Evolutionary conservation across 352 stramenopile species (phyloP), one percentile per base, ranked within the genome.

Genomic region (Phytophthora constricta): DNA sequence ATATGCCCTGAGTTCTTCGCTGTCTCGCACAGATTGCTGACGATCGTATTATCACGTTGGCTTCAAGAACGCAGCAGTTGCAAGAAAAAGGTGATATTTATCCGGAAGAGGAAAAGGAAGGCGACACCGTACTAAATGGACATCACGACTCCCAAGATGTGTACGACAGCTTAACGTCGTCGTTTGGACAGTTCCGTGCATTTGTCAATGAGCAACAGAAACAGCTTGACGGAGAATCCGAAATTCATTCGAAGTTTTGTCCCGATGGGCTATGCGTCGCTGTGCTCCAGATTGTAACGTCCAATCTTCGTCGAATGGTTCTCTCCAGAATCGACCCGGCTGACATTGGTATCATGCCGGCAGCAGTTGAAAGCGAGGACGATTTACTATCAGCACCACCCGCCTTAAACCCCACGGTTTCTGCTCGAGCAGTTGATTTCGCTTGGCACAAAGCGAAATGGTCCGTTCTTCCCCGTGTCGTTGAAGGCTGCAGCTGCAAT

Each of bases 401-500:
- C 48, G 82, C 78, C 1, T 77, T 95, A 19, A 76, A 89, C 43
- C 79, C 86, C 13, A 84, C 89, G 28, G 77, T 95, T 17, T 59
- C 64, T 26, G 80, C 70, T 95, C 14, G 89, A 96, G 52, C 75
- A 93, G 45, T 67, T 96, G 13, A 93, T 94, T n/a, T 77, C 82
- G 2, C 77, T 96, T 17, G 87, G 84, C 10, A 85, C 87, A 2
- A 96, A 95, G 54, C 81, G 87, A 13, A 92, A 76, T 13, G 87
- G 95, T 65, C 58, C 74, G 53, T 92, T 95, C 48, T 96, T 95
- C 61, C 69, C 79, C 0, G 65, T 96, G 4, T 96, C 89, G 7
- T 70, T 96, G 39, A 92, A 96, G 68, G 89, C 89, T 45, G 89
- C 89, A 5, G 89, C 84, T 19, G 86, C 86, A 0, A 84, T 96